A percentile compares a stretch with the other conserved stretches of the same genome.
These are phyloP conservation scores for Colletotrichum siamense DNA, from an alignment of 2,329 filamentous ascomycete genomes.

Conservation along the genomic window DNA sequence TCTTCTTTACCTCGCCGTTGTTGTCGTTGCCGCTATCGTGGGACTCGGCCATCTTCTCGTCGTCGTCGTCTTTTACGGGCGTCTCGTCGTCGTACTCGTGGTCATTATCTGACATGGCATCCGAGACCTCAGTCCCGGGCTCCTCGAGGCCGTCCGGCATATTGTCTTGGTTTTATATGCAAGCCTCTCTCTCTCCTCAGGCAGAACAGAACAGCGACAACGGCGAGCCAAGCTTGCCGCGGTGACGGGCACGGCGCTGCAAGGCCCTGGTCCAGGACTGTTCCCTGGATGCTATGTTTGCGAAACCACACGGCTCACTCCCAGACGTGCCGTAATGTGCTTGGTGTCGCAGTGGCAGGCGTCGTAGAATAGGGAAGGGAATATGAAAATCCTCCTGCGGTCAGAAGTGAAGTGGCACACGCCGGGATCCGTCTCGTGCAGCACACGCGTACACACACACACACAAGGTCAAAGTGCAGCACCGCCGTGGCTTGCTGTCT, in stretches of 20 bases:
- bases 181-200: conserved; percentile 20
- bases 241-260: conserved; percentile 36
- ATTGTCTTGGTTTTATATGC: conserved; percentile 60
- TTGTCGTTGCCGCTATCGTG: conserved; percentile 41
- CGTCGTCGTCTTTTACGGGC: conserved; percentile 51
- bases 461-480: neutral
- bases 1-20: conserved; percentile 65
- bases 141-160: conserved; percentile 62
- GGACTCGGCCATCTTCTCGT: conserved; percentile 56
- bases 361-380: conserved; percentile 14
- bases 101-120: conserved; percentile 64
- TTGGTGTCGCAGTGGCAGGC: conserved; percentile 7
- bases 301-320: conserved; percentile 20
- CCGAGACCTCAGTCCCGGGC: conserved; percentile 61
- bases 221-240: conserved; percentile 22
- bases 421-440: conserved; percentile 5
- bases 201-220: neutral
- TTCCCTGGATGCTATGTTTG: conserved; percentile 5
- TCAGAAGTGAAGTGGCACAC: conserved; percentile 11
- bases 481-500: neutral
- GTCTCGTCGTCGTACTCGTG: conserved; percentile 60
- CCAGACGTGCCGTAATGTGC: conserved; percentile 4
- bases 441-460: neutral
- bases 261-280: conserved; percentile 29
- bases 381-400: conserved; percentile 12